Evolutionary conservation across 306 rosid species (phyloP).

Genomic region (Citrullus colocynthis): DNA sequence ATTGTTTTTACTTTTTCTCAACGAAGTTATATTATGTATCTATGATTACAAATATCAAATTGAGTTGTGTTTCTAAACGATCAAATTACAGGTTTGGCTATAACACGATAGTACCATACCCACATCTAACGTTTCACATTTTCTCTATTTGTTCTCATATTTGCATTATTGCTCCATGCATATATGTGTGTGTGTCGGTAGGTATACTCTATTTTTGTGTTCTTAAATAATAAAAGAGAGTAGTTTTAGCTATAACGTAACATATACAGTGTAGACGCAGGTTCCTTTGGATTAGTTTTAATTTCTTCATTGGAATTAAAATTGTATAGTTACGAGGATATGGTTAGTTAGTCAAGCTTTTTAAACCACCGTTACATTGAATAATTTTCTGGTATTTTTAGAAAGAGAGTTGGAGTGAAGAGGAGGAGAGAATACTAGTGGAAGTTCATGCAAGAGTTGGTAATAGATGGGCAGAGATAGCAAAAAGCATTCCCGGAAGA

Average conservation of each 20-base stretch:
- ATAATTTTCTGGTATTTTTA: conserved; percentile 6
- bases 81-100: not conserved
- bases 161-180: not conserved
- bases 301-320: not conserved
- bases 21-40: not conserved
- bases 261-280: not conserved
- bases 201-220: no score
- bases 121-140: not conserved
- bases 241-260: not conserved
- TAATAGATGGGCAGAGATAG: conserved; percentile 84
- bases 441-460: conserved; percentile 54
- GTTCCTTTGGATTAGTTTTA: not conserved
- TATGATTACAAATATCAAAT: not conserved
- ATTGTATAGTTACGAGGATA: not conserved
- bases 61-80: not conserved
- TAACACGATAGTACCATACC: not conserved
- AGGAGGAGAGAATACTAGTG: conserved; percentile 60
- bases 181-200: no score
- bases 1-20: not conserved
- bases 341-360: not conserved
- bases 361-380: not conserved
- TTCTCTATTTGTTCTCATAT: not conserved
- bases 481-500: conserved; percentile 59
- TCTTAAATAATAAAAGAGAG: no score
- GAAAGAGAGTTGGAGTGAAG: conserved; percentile 79